Base-by-base conservation (phyloP, 208 protist species). In the Naegleria fowleri region DNA sequence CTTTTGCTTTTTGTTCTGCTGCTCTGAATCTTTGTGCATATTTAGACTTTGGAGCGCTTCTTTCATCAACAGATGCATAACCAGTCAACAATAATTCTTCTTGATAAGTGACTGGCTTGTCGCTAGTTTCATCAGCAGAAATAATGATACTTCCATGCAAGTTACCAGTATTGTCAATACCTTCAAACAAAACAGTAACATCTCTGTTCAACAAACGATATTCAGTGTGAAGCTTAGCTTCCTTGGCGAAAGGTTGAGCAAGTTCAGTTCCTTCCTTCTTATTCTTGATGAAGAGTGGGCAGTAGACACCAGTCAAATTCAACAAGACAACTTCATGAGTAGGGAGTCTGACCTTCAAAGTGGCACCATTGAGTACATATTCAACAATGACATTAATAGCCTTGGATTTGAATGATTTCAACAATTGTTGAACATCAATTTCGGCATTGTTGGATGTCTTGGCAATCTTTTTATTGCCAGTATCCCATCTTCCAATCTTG, bases 161-260 rank as follows among this genome's bases (percentile, higher is more conserved):
- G 83, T 91, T 93, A 29, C 55, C 22, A 29, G 55, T 48, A 19
- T 25, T 58, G 88, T 94, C 91, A 41, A 93, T 43, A 22, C 92
- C 91, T 75, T 93, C 90, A 25, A 93, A 91, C 33, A 88, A 25
- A 22, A 95, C 90, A 59, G 92, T 43, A 59, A 96, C 94, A n/a
- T 94, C 91, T 38, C 93, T 91, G 75, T 96, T 89, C 36, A 96
- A 91, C 36, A 96, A 88, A 29, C 94, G 93, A 15, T 36, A 36
- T 93, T 96, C 95, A 39, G 93, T 92, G 90, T 95, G 95, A 89
- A 89, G 94, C 48, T 90, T 58, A 7, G 93, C 94, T 92, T 96
- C 94, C 6, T 88, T 87, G 13, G 92, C 93, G 89, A 93, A 95
- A 5, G 93, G 91, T 90, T 94, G 93, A 51, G 92, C 90, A 43